These are phyloP conservation scores for Aspergillus chevalieri DNA, from an alignment of 2,329 filamentous ascomycete genomes.

Conservation along the genomic window DNA sequence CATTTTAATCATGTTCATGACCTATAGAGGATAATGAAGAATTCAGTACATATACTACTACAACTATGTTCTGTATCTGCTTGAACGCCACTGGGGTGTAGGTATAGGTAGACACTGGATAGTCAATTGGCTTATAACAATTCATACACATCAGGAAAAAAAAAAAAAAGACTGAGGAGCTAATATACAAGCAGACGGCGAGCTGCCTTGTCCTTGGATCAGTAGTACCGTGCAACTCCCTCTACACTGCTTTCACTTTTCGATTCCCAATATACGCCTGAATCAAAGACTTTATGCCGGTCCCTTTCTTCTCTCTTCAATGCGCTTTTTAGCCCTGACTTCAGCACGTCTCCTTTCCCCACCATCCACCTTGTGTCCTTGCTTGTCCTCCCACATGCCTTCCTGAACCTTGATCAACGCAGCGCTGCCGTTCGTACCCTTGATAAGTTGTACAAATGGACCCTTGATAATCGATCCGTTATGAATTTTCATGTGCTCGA, in stretches of 20 bases:
- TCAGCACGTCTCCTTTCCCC: conserved; percentile 86
- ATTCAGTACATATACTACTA: background rate
- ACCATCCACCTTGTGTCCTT: conserved; percentile 88
- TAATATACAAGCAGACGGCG: background rate
- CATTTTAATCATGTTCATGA: conserved; percentile 3
- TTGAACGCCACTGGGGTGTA: no score
- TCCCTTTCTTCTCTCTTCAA: conserved; percentile 68
- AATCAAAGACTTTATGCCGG: conserved; percentile 1
- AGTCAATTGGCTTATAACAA: background rate
- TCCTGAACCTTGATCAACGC: conserved; percentile 67
- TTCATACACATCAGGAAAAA: background rate
- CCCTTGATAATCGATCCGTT: conserved; percentile 67
- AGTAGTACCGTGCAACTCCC: background rate
- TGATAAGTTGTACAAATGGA: conserved; percentile 64
- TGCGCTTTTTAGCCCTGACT: conserved; percentile 77
- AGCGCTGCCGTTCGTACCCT: conserved; percentile 53
- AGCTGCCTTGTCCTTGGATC: conserved; percentile 4
- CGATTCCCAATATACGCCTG: background rate
- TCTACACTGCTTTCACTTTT: background rate
- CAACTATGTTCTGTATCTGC: no score
- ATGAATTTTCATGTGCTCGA: conserved; percentile 61
- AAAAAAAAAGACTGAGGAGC: background rate
- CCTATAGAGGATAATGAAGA: conserved; percentile 1
- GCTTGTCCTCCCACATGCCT: conserved; percentile 86
- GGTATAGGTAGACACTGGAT: no score